Evolutionary conservation across 2,329 filamentous ascomycete genomes (phyloP), one percentile per base, ranked within the genome.

Genomic region (Cladosporium sp.): DNA sequence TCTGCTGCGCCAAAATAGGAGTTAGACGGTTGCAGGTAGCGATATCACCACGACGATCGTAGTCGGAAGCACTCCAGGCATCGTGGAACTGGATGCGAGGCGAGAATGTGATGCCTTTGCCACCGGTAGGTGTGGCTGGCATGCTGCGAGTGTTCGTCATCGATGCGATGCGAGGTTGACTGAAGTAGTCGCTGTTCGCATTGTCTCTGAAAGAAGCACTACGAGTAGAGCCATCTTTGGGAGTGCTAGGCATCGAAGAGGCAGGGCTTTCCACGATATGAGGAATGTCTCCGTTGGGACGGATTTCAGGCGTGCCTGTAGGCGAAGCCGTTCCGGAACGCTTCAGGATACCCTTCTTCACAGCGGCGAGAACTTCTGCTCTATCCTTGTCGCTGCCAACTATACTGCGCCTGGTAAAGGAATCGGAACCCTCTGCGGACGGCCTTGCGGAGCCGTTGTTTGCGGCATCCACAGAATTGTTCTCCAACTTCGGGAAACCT

Each of bases 11-110:
- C 62, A 99, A 83, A 83, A 97, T 92, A 12, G 94, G 94, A 49
- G 94, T 99, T 65, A 99, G 81, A 64, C 93, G 90, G 72, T 99
- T 99, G 84, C 94, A 99, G 1, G 94, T 99, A 10, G 94, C 92
- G 76, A 97, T 89, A 60, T 99, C 94, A 56, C 94, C 94, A 55
- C 94, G 86, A 61, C 94, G 89, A 73, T 99, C 94, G 70, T 99
- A 99, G 73, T 99, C 94, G 66, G 89, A 88, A 69, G 88, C 90
- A 2, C 92, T 91, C 91, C 92, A 99, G 7, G 92, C 97, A 70
- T 99, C 94, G 71, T 97, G 86, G 72, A 97, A 97, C 62, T 96
- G 86, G 52, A 97, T 91, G 39, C 93, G 86, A 47, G 93, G 93
- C 68, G 91, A 97, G 74, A 97, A 99, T 60, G 77, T 80, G 64